Percentiles rank a stretch among this genome's conserved stretches.
Evolutionary conservation across 768 basidiomycete genomes (phyloP).

Genomic region (Kwoniella newhampshirensis): DNA sequence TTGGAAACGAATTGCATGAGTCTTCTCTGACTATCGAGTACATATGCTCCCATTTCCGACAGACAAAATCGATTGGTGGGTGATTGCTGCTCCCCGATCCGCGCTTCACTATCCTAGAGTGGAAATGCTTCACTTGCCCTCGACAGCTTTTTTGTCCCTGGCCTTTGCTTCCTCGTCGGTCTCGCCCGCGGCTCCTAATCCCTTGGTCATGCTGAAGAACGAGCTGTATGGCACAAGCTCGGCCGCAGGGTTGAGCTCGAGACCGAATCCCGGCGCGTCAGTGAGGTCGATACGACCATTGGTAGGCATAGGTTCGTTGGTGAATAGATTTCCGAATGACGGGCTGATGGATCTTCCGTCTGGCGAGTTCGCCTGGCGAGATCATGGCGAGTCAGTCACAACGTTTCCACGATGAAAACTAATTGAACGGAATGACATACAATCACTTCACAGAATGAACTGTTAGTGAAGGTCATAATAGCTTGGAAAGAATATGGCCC

Average conservation of each 20-base stretch:
- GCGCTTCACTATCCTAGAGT: too few relatives aligned
- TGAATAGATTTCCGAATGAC: slow-evolving; percentile 57
- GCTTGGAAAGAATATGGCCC: slow-evolving; percentile 59
- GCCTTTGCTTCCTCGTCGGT: slow-evolving; percentile 7
- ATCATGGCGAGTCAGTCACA: slow-evolving; percentile 12
- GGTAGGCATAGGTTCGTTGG: slow-evolving; percentile 55
- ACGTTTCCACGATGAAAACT: not conserved
- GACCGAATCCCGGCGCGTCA: slow-evolving; percentile 56
- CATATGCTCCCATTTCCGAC: too few relatives aligned
- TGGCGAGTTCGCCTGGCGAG: slow-evolving; percentile 53
- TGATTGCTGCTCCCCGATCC: too few relatives aligned
- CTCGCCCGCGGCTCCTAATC: slow-evolving; percentile 36
- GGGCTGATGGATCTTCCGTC: slow-evolving; percentile 56
- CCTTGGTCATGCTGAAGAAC: slow-evolving; percentile 38
- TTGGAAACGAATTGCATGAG: too few relatives aligned
- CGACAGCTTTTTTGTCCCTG: not conserved
- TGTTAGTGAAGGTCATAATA: slow-evolving; percentile 56
- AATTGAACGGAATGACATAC: slow-evolving; percentile 10
- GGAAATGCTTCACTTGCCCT: too few relatives aligned
- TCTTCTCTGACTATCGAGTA: too few relatives aligned
- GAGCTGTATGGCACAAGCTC: slow-evolving; percentile 48
- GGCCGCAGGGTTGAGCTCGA: slow-evolving; percentile 55
- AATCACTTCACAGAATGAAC: slow-evolving; percentile 54
- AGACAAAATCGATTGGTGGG: too few relatives aligned
- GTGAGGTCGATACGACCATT: slow-evolving; percentile 54